phyloP scores from a whole-genome alignment of 176 grass and related monocot species.

The Carex myosuroides region DNA sequence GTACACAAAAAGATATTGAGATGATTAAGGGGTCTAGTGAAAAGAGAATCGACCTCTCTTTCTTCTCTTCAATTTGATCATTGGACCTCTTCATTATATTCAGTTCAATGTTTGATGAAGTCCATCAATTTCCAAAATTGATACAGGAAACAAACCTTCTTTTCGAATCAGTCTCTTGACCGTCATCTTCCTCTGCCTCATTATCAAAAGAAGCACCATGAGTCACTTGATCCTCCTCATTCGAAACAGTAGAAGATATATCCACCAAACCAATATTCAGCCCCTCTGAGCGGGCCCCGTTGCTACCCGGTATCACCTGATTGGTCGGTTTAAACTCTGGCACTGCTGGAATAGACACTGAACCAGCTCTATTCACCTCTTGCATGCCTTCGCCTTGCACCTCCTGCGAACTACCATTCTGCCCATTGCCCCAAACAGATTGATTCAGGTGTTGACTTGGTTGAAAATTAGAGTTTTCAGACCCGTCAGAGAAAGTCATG shows the following conservation, averaged over 20 bases:
- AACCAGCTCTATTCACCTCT: conserved; percentile 20
- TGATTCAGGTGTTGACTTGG: conserved; percentile 22
- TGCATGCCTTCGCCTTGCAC: conserved; percentile 34
- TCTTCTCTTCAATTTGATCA: no score
- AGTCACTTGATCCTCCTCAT: conserved; percentile 67
- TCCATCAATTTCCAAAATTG: not conserved
- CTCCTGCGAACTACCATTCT: conserved; percentile 31
- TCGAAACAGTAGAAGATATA: conserved; percentile 65
- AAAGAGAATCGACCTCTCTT: no score
- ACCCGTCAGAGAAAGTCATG: conserved; percentile 3
- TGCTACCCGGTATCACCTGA: conserved; percentile 46
- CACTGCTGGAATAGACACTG: conserved; percentile 11
- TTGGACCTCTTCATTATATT: no score
- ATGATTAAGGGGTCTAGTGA: no score
- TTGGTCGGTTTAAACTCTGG: conserved; percentile 30
- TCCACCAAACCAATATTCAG: conserved; percentile 26
- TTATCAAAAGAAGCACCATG: conserved; percentile 42
- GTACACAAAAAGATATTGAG: no score
- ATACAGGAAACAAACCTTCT: conserved; percentile 47
- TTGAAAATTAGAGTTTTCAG: conserved; percentile 25
- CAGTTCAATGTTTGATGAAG: no score
- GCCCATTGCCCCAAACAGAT: conserved; percentile 30
- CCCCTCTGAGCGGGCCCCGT: not conserved
- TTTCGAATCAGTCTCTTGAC: conserved; percentile 71
- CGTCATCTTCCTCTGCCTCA: conserved; percentile 54